Evolutionary conservation across 306 rosid genomes (phyloP).

Genomic region (Prinsepia uniflora): DNA sequence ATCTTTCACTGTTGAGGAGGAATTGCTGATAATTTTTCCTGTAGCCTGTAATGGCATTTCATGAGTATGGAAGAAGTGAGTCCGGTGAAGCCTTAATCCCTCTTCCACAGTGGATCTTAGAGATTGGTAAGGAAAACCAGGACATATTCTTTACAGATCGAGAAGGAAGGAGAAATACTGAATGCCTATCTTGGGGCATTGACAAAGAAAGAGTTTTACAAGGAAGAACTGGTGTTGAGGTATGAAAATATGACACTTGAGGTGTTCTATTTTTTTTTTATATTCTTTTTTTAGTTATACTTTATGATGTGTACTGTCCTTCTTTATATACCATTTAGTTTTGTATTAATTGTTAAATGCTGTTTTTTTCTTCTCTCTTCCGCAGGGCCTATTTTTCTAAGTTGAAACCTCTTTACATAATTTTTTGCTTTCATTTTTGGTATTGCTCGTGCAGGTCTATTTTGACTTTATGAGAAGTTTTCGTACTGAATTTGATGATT

Average conservation of each 20-base stretch:
- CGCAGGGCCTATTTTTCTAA: neutral
- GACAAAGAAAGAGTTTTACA: conserved; percentile 88
- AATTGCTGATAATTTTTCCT: conserved; percentile 31
- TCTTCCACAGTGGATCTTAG: conserved; percentile 94
- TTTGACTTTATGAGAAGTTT: conserved; percentile 98
- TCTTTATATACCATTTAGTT: neutral
- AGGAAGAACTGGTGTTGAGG: conserved; percentile 98
- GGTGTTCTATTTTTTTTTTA: neutral
- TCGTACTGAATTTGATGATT: conserved; percentile 85
- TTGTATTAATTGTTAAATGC: neutral
- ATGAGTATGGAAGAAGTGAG: conserved; percentile 69
- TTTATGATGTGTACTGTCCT: neutral
- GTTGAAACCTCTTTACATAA: neutral
- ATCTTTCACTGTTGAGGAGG: conserved; percentile 28
- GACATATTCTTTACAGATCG: conserved; percentile 96
- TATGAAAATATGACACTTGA: conserved; percentile 27
- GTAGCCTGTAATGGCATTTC: conserved; percentile 97
- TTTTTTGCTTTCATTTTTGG: neutral
- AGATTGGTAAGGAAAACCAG: conserved; percentile 76
- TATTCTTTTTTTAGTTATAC: neutral
- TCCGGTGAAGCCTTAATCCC: conserved; percentile 58
- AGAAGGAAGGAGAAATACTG: conserved; percentile 91
- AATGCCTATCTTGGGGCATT: conserved; percentile 90
- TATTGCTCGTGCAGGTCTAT: conserved; percentile 56
- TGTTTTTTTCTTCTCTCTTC: neutral